Evolutionary conservation across 345 rosid species (phyloP).

Genomic region (Acer negundo): DNA sequence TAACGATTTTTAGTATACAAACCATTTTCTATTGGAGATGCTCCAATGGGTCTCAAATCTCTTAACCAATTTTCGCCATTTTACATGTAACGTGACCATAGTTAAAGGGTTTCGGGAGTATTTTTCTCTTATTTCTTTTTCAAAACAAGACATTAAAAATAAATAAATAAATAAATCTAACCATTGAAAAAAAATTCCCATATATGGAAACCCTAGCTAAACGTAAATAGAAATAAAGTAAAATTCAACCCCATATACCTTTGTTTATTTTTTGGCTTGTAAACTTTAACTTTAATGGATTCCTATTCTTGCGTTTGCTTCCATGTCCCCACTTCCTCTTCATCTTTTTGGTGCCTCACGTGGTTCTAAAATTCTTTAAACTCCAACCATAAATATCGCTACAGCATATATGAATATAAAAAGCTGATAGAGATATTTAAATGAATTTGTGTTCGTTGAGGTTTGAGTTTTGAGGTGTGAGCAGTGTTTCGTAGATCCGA

Average conservation of each 20-base stretch:
- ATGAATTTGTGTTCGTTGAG: not conserved
- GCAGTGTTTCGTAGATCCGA: conserved; percentile 40
- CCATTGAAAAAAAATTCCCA: no score
- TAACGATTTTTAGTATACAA: no score
- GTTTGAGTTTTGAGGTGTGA: not conserved
- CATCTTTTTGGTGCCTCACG: not conserved
- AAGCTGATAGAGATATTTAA: not conserved
- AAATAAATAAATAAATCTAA: no score
- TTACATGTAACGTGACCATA: no score
- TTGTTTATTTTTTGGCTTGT: not conserved
- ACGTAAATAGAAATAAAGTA: not conserved
- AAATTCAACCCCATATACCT: not conserved
- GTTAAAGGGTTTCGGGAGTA: no score
- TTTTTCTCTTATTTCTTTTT: no score
- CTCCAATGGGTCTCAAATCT: no score
- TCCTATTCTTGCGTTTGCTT: not conserved
- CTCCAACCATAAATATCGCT: not conserved
- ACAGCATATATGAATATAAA: not conserved
- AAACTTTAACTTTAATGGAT: not conserved
- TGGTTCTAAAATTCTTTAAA: conserved; percentile 7
- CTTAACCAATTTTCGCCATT: no score
- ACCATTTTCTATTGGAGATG: no score
- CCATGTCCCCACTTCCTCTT: conserved; percentile 10
- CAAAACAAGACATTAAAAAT: no score
- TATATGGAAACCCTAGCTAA: conserved; percentile 16